A percentile compares a stretch with the other conserved stretches of the same genome.
Conservation (phyloP, 139 green algal species). For the Coccomyxa sp. region DNA sequence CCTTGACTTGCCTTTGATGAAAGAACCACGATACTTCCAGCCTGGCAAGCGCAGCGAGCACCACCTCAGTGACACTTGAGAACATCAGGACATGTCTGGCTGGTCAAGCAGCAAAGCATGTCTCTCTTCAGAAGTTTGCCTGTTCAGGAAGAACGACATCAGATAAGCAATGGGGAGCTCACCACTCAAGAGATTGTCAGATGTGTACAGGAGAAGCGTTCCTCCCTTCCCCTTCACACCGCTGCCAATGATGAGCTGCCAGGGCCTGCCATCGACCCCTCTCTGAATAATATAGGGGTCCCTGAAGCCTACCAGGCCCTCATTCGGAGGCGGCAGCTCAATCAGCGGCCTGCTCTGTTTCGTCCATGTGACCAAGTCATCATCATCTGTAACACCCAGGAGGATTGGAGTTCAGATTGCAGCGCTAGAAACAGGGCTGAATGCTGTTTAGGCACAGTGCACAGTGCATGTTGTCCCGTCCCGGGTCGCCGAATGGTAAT, state of each 20-base stretch:
- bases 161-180: neutral
- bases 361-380: slow-evolving; percentile 19
- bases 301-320: slow-evolving; percentile 22
- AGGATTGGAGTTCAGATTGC: neutral
- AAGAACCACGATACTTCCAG: slow-evolving; percentile 42
- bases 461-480: neutral
- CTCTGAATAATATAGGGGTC: slow-evolving; percentile 31
- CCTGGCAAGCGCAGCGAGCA: slow-evolving; percentile 17
- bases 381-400: slow-evolving; percentile 7
- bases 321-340: slow-evolving; percentile 7
- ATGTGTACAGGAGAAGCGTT: slow-evolving; percentile 44
- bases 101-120: neutral
- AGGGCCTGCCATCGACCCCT: neutral
- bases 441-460: neutral
- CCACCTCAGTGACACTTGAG: neutral
- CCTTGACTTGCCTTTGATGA: slow-evolving; percentile 20
- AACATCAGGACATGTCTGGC: neutral
- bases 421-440: neutral
- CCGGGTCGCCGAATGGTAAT: too few species aligned
- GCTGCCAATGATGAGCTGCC: slow-evolving; percentile 44
- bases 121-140: neutral
- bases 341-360: slow-evolving; percentile 23
- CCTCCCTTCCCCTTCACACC: slow-evolving; percentile 38
- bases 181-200: neutral
- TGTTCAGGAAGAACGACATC: neutral